A percentile compares a stretch with the other conserved stretches of the same genome.
Conservation (phyloP, 2,329 filamentous ascomycete genomes). For the Colletotrichum eleusines region DNA sequence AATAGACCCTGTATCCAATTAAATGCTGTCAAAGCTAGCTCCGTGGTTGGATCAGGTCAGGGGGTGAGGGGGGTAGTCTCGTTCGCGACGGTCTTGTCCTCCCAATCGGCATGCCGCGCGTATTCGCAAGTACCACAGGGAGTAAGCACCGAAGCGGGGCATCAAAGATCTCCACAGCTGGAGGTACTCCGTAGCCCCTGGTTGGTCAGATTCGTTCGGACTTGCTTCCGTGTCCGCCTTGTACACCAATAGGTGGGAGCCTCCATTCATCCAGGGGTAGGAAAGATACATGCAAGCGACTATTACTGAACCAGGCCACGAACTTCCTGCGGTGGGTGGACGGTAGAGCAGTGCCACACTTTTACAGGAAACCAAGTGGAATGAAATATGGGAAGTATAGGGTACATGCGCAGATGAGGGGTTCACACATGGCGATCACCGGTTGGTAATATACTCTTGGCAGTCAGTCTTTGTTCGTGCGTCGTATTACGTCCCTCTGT, state of each 20-base stretch:
- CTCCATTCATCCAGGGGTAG: neutral
- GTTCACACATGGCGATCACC: no score
- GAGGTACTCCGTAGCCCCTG: neutral
- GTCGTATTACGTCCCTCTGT: neutral
- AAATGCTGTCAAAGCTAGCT: neutral
- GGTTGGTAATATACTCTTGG: neutral
- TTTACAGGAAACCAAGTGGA: no score
- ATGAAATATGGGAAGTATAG: no score
- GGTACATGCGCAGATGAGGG: neutral
- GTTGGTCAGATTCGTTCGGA: neutral
- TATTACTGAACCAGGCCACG: no score
- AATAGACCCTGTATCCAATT: neutral
- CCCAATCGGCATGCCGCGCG: neutral
- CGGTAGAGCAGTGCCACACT: no score
- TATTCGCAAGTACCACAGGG: neutral
- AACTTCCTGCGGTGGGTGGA: no score
- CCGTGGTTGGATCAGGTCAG: no score
- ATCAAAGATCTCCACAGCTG: neutral
- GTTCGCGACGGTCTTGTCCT: no score
- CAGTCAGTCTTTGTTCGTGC: neutral
- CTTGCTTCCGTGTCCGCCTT: neutral
- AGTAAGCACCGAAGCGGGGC: neutral
- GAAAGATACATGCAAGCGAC: neutral
- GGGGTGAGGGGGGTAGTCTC: no score
- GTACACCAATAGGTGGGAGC: neutral